Conservation (phyloP, 1,284 basidiomycete species). For the Somion occarium region DNA sequence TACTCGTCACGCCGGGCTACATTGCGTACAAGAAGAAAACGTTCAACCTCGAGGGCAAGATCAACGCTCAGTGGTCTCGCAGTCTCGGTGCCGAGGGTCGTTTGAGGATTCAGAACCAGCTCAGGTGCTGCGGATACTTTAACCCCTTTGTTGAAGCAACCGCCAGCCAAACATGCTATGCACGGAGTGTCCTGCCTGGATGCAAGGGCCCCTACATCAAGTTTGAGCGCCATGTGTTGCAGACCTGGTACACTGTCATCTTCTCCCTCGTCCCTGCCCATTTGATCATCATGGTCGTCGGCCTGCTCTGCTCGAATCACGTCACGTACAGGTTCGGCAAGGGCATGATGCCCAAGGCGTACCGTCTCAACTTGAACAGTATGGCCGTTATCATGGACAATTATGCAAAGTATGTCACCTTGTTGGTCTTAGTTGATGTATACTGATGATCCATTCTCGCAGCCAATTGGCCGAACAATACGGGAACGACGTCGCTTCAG, state of each 20-base stretch:
- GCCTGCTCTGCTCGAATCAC: constrained; percentile 55
- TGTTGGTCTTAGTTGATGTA: neutral
- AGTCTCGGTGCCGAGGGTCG: constrained; percentile 43
- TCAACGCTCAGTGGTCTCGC: constrained; percentile 56
- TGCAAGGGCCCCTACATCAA: constrained; percentile 53
- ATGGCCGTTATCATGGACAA: constrained; percentile 64
- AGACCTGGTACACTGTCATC: constrained; percentile 51
- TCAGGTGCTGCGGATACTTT: constrained; percentile 59
- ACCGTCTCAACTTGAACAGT: constrained; percentile 50
- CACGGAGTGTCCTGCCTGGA: constrained; percentile 48
- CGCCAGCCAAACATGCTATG: constrained; percentile 51
- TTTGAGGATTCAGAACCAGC: constrained; percentile 51
- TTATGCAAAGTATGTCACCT: constrained; percentile 46
- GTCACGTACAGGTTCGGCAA: constrained; percentile 66
- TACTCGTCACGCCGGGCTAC: constrained; percentile 58
- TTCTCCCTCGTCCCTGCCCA: constrained; percentile 53
- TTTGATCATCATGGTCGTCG: constrained; percentile 44
- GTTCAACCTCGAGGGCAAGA: constrained; percentile 63
- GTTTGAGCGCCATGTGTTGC: constrained; percentile 43
- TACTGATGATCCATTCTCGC: constrained; percentile 5
- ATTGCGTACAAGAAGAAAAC: constrained; percentile 55
- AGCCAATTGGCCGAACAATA: constrained; percentile 44
- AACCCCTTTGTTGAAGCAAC: constrained; percentile 57
- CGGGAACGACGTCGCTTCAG: constrained; percentile 36
- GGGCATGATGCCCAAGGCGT: constrained; percentile 61